Percentiles rank a stretch among this genome's conserved stretches.
phyloP scores from a whole-genome alignment of 2,329 filamentous ascomycete genomes.

The Exophiala phaeomuriformis region DNA sequence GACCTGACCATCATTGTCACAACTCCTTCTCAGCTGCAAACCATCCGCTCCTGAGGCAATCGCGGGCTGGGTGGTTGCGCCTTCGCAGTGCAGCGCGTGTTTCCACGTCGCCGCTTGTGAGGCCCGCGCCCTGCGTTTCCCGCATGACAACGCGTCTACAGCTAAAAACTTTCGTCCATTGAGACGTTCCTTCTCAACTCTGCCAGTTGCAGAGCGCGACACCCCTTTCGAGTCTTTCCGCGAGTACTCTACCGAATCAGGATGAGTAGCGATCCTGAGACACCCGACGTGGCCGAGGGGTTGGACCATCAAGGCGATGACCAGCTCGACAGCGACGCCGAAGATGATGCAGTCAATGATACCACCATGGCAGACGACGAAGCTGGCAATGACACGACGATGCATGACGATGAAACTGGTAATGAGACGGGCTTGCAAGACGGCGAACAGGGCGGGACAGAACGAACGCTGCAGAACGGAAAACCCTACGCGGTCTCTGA shows the following conservation, averaged over 20 bases:
- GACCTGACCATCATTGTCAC: not conserved
- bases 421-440: conserved; percentile 4
- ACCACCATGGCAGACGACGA: conserved; percentile 1
- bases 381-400: conserved; percentile 5
- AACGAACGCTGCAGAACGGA: conserved; percentile 14
- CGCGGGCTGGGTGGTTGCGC: not conserved
- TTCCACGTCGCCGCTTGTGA: not conserved
- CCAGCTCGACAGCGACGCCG: conserved; percentile 15
- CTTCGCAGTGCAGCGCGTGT: not conserved
- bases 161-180: conserved; percentile 28
- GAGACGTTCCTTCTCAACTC: too few species aligned
- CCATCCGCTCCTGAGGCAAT: not conserved
- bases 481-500: conserved; percentile 12
- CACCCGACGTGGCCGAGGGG: conserved; percentile 12
- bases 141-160: conserved; percentile 27
- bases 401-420: conserved; percentile 2
- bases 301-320: conserved; percentile 16
- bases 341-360: conserved; percentile 7
- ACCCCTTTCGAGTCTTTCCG: not conserved
- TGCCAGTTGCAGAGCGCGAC: too few species aligned
- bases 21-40: not conserved
- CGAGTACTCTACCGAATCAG: not conserved
- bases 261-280: conserved; percentile 20
- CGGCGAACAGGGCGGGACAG: conserved; percentile 3
- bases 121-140: not conserved